Base-by-base conservation (phyloP, 148 eudicot genomes). In the Suaeda aralocaspica region DNA sequence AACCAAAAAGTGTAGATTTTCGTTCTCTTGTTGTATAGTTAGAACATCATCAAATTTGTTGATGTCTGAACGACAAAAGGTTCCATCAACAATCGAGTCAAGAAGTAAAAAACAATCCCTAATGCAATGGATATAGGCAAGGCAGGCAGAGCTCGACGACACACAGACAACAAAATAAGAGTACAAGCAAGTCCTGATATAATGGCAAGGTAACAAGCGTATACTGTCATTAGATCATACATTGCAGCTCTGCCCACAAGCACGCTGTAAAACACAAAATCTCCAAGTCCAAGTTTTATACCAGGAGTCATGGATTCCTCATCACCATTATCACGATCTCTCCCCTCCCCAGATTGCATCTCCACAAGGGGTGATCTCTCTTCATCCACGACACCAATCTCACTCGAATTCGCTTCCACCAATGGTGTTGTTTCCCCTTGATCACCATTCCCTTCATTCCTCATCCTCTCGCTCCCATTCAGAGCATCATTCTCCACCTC, bases 191-290 rank as follows among this genome's bases (percentile, higher is more conserved):
- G 87, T 13, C 99, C 97, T 1, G 88, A 91, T 77, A 94, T 89
- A 72, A 94, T 94, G 9, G 97, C 99, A 44, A 94, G 93, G 83
- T 94, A 94, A 81, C 97, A 94, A 64, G 99, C 99, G 79, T 91
- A 91, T 10, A 94, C 99, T 22, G 99, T 94, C 99, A 94, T 91
- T 34, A 94, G 77, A 82, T 94, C 99, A 81, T 91, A 94, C 99
- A 94, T 89, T 41, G 99, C 97, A 62, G 99, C 99, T 73, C 99
- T 91, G 62, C 99, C 99, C 73, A 94, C 96, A 65, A 94, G 87
- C 73, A 94, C 99, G 68, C 97, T 91, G 55, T 94, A 91, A 80
- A 91, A 94, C 12, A 90, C 89, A 69, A 91, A 94, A 72, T 91
- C 99, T 31, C 97, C 99, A 14, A 94, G 82, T 36, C 99, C 99